These are phyloP conservation scores for Plasmodium vinckei DNA, from an alignment of 169 alveolate species.

Conservation along the genomic window DNA sequence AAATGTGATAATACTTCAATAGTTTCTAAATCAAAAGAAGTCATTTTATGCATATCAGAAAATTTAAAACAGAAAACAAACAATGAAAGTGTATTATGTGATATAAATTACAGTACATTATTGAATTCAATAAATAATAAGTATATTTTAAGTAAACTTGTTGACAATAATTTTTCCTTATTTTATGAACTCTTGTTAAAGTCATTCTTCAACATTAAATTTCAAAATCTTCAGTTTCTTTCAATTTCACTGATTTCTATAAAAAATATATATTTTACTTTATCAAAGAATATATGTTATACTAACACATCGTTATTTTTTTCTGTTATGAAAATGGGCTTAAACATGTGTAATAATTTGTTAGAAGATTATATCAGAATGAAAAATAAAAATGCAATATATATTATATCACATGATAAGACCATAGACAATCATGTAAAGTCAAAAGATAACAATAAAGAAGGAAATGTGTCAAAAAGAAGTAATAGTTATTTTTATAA, in stretches of 20 bases:
- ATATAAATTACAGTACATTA: conserved; percentile 47
- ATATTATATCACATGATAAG: conserved; percentile 7
- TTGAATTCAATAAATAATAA: conserved; percentile 63
- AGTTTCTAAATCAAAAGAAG: conserved; percentile 39
- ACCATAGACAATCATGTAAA: not conserved
- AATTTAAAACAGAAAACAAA: conserved; percentile 11
- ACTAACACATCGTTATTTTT: conserved; percentile 33
- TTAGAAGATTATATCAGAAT: conserved; percentile 29
- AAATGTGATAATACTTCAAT: conserved; percentile 15
- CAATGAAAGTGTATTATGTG: conserved; percentile 24
- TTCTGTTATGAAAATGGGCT: conserved; percentile 29
- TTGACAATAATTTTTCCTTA: conserved; percentile 30
- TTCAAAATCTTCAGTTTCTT: conserved; percentile 55
- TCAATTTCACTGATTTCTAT: conserved; percentile 66
- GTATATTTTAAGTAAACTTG: conserved; percentile 39
- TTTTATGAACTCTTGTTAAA: conserved; percentile 64
- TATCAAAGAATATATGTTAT: conserved; percentile 35
- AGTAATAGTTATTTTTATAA: conserved; percentile 53
- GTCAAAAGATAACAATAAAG: conserved; percentile 12
- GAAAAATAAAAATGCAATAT: conserved; percentile 35
- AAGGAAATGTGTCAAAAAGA: conserved; percentile 12
- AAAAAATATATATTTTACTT: conserved; percentile 39
- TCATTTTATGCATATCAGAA: conserved; percentile 32
- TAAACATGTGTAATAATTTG: conserved; percentile 35
- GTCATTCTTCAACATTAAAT: conserved; percentile 30